Evolutionary conservation across 805 yeast species (phyloP).

Genomic region (Yamadazyma olivae): DNA sequence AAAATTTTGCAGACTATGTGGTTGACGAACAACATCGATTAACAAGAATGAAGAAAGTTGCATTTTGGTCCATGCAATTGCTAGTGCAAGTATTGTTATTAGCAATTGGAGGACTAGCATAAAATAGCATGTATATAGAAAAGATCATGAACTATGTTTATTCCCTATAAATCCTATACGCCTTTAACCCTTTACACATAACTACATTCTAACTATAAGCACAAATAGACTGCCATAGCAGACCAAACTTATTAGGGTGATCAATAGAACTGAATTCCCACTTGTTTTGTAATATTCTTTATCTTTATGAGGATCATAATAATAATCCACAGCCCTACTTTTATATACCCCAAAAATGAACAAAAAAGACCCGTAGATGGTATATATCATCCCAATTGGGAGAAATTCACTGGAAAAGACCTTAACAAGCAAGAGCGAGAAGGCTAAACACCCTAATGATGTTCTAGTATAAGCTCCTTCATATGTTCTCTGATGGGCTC

Average conservation of each 20-base stretch:
- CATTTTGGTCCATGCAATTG: slow-evolving; percentile 89
- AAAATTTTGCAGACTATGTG: slow-evolving; percentile 84
- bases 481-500: slow-evolving; percentile 79
- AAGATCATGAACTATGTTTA: no score
- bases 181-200: no score
- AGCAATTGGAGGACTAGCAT: slow-evolving; percentile 63
- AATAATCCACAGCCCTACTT: slow-evolving; percentile 33
- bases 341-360: slow-evolving; percentile 38
- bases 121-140: not conserved
- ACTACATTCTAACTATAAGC: slow-evolving; percentile 45
- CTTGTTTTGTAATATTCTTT: slow-evolving; percentile 52
- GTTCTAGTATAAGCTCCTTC: slow-evolving; percentile 82
- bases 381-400: slow-evolving; percentile 64
- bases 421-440: slow-evolving; percentile 62
- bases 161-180: no score
- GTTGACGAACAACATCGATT: slow-evolving; percentile 79
- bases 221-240: slow-evolving; percentile 53
- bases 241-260: slow-evolving; percentile 47
- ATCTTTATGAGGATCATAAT: slow-evolving; percentile 35
- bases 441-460: slow-evolving; percentile 65
- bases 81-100: slow-evolving; percentile 71
- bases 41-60: slow-evolving; percentile 74
- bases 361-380: slow-evolving; percentile 51
- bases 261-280: slow-evolving; percentile 56
- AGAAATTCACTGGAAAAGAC: slow-evolving; percentile 62